A percentile compares a stretch with the other conserved stretches of the same genome.
Conservation (phyloP, 1,139 yeast genomes). For the Kodamaea suecica region DNA sequence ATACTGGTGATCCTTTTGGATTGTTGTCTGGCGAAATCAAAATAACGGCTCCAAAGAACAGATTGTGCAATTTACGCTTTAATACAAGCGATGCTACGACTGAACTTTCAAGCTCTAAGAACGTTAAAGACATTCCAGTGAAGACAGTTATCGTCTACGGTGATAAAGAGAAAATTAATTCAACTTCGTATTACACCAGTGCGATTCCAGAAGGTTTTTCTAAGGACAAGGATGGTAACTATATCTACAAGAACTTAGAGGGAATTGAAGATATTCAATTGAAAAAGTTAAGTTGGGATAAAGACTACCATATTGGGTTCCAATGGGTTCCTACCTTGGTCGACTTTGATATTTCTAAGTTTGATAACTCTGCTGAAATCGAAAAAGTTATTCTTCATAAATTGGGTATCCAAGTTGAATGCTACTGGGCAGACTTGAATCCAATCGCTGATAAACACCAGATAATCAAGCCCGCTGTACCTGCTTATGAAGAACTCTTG, state of each 20-base stretch:
- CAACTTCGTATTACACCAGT: conserved; percentile 1
- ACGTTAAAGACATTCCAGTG: conserved; percentile 47
- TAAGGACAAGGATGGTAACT: conserved; percentile 49
- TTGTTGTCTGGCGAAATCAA: conserved; percentile 63
- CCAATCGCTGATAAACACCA: conserved; percentile 12
- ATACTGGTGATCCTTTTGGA: conserved; percentile 52
- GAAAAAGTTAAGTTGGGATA: conserved; percentile 63
- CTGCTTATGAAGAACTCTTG: conserved; percentile 67
- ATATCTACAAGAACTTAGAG: conserved; percentile 46
- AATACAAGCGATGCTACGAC: conserved; percentile 36
- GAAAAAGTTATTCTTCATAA: conserved; percentile 26
- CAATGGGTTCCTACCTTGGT: conserved; percentile 77
- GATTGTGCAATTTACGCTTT: conserved; percentile 62
- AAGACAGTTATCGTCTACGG: conserved; percentile 54
- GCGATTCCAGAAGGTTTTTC: conserved; percentile 52
- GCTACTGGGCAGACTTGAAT: conserved; percentile 70
- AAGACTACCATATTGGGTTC: conserved; percentile 57
- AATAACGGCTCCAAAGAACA: conserved; percentile 57
- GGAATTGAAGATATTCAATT: conserved; percentile 65
- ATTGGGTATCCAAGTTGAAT: conserved; percentile 56
- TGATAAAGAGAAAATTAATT: conserved; percentile 18
- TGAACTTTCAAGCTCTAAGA: conserved; percentile 25
- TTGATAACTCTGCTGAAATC: too few relatives aligned
- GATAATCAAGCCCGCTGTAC: conserved; percentile 47
- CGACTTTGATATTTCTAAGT: too few relatives aligned